These are phyloP conservation scores for Phytophthora foliorum DNA, from an alignment of 352 stramenopile species.

Conservation along the genomic window DNA sequence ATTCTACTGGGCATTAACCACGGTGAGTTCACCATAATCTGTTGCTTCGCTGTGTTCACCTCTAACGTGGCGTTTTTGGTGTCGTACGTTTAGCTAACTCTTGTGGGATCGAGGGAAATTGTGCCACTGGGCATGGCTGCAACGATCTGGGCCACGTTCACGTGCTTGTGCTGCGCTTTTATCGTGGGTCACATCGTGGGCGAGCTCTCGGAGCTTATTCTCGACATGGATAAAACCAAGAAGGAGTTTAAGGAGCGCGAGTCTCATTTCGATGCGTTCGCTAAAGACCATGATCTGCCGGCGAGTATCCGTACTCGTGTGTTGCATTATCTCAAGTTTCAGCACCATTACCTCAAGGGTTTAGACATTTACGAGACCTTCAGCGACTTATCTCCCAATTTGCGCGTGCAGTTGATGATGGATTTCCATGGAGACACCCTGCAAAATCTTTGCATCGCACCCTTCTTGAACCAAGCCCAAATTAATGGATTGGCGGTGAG, in stretches of 20 bases:
- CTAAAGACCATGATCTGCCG: constrained; percentile 69
- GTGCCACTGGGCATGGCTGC: constrained; percentile 64
- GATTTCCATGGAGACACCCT: constrained; percentile 72
- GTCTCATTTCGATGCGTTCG: constrained; percentile 75
- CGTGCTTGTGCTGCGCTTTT: constrained; percentile 80
- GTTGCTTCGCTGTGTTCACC: not conserved
- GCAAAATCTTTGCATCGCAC: constrained; percentile 60
- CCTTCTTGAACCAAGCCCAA: constrained; percentile 61
- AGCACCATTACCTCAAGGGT: constrained; percentile 74
- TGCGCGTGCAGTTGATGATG: constrained; percentile 77
- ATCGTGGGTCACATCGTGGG: constrained; percentile 84
- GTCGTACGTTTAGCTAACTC: constrained; percentile 54
- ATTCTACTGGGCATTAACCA: constrained; percentile 85
- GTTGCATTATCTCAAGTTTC: constrained; percentile 76
- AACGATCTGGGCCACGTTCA: constrained; percentile 73
- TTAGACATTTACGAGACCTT: constrained; percentile 80
- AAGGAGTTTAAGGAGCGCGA: constrained; percentile 80
- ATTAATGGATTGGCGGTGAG: constrained; percentile 68
- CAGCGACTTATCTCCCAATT: constrained; percentile 74
- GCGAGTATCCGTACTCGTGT: constrained; percentile 65
- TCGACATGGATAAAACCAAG: constrained; percentile 79
- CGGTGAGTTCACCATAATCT: constrained; percentile 33
- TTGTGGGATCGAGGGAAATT: constrained; percentile 79
- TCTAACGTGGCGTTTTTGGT: not conserved
- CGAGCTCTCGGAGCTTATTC: constrained; percentile 80